Base-by-base conservation (phyloP, 2,329 filamentous ascomycete species). In the Trematosphaeria pertusa region DNA sequence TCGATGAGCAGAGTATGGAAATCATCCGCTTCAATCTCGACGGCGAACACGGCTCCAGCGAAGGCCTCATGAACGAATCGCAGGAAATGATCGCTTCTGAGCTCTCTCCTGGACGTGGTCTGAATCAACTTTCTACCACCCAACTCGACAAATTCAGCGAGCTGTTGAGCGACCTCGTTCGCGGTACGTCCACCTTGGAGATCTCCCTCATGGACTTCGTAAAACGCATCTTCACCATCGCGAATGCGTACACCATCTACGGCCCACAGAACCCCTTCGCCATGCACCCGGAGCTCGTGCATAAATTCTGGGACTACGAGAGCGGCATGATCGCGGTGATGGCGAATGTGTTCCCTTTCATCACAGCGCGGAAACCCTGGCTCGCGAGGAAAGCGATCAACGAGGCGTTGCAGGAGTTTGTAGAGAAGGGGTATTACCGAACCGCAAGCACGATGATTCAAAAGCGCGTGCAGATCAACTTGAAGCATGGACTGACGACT, bases 261-360 rank as follows among this genome's bases (percentile, higher is more conserved):
- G 78, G 78, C 1, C 62, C 71, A 2, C 45, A 69, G 2, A 75
- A 78, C 48, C 75, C 75, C 0, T 64, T 77, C 32, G 60, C 48
- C 10, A 33, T 54, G 0, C 58, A 75, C 10, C 56, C 63, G 2
- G 50, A 42, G 11, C 54, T 77, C 3, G 43, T 73, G 1, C 50
- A 72, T 5, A 62, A 65, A 21, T 62, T 78, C n/a, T 70, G 73
- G 73, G 56, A 66, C 18, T 70, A 73, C 37, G 74, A 77, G 41
- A 50, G 46, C 9, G 69, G 66, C 37, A 54, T 75, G 37, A 51
- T 57, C 5, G 37, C 37, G 3, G 48, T 75, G 0, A 50, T 74
- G 26, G 47, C 65, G 2, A 61, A 67, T 15, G 37, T 70, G n/a
- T 24, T 67, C 2, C 72, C 73, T 2, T 69, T 53, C 26, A 38